These are phyloP conservation scores for Hemisphaericaspora lyxosophila DNA, from an alignment of 1,139 yeast species.

Conservation along the genomic window DNA sequence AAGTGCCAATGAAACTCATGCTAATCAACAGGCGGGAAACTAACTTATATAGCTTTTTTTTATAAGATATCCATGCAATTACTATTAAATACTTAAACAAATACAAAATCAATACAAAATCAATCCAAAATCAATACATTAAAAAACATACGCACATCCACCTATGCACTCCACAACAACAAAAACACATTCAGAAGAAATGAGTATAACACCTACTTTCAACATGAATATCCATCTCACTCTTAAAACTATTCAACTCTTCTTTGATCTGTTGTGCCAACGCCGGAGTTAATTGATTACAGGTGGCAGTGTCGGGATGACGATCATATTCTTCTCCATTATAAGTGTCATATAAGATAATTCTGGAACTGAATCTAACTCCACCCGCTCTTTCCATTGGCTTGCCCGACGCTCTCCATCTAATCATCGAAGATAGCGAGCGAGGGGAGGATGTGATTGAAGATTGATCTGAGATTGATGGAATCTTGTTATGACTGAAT, in stretches of 20 bases:
- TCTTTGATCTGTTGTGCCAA: conserved; percentile 86
- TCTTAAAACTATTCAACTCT: conserved; percentile 76
- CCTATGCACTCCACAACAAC: neutral
- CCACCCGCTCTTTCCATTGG: conserved; percentile 15
- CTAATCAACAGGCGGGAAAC: conserved; percentile 15
- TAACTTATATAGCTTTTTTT: no score
- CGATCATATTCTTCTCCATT: conserved; percentile 86
- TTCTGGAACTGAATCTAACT: conserved; percentile 82
- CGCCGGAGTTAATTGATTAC: conserved; percentile 86
- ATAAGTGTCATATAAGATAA: conserved; percentile 84
- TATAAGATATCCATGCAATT: no score
- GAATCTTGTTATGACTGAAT: conserved; percentile 30
- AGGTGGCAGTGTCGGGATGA: conserved; percentile 90
- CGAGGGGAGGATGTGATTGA: conserved; percentile 31
- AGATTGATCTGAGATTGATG: conserved; percentile 21
- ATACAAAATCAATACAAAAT: neutral
- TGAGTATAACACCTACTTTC: conserved; percentile 81
- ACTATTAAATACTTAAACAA: no score
- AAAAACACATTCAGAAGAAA: conserved; percentile 51
- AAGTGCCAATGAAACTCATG: conserved; percentile 43
- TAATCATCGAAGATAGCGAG: conserved; percentile 33
- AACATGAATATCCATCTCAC: conserved; percentile 79
- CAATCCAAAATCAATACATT: neutral
- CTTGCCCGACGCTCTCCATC: conserved; percentile 14
- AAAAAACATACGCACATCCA: neutral